phyloP scores from a whole-genome alignment of 148 eudicot species.

The Amaranthus hypochondriacus region DNA sequence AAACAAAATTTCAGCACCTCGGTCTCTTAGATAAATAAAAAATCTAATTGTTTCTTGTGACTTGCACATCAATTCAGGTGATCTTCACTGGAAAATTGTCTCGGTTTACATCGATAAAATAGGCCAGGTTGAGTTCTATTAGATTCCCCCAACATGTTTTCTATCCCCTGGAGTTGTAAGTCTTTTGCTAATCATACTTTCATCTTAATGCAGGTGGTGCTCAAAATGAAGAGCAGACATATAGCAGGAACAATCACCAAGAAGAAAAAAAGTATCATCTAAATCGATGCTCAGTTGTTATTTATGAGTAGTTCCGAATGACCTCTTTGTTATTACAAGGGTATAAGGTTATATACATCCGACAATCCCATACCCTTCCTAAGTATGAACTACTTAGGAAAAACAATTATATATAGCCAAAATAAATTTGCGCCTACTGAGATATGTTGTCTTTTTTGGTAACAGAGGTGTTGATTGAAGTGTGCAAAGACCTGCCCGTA shows the following conservation, averaged over 20 bases:
- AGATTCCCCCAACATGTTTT: background rate
- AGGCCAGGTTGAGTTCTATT: constrained; percentile 41
- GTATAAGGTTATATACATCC: too few species aligned
- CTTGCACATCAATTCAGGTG: constrained; percentile 46
- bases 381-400: too few species aligned
- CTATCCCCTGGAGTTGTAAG: background rate
- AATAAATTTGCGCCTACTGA: too few species aligned
- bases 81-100: constrained; percentile 86
- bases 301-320: too few species aligned
- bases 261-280: constrained; percentile 67
- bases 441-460: background rate
- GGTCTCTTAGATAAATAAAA: background rate
- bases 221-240: constrained; percentile 89
- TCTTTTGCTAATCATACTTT: background rate
- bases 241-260: constrained; percentile 65
- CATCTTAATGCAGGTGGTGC: constrained; percentile 51
- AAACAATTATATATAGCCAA: too few species aligned
- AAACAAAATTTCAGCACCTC: background rate
- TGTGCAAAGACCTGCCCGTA: constrained; percentile 57
- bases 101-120: constrained; percentile 72
- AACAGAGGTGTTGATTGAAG: constrained; percentile 68
- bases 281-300: too few species aligned
- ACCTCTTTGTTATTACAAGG: too few species aligned
- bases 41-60: background rate
- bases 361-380: too few species aligned